These are phyloP conservation scores for Penicillium cinerascens DNA, from an alignment of 495 filamentous ascomycete species.

Conservation along the genomic window DNA sequence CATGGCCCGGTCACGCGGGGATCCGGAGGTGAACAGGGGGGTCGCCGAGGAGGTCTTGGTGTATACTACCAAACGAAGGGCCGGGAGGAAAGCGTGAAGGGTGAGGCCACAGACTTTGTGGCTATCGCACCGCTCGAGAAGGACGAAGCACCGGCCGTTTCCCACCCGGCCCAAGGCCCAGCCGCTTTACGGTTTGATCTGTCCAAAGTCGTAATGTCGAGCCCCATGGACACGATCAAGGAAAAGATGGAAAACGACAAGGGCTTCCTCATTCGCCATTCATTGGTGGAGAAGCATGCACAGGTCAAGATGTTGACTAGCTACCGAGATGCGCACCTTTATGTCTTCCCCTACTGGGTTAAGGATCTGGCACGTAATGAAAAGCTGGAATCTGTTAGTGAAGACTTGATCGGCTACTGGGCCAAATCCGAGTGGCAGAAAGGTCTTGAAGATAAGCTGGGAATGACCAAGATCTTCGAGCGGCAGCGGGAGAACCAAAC, in stretches of 20 bases:
- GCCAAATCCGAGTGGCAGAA: slow-evolving; percentile 89
- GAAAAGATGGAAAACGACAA: slow-evolving; percentile 71
- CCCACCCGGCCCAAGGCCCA: slow-evolving; percentile 45
- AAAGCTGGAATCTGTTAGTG: slow-evolving; percentile 76
- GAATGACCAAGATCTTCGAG: slow-evolving; percentile 62
- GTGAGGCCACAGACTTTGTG: slow-evolving; percentile 87
- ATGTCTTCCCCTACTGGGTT: slow-evolving; percentile 89
- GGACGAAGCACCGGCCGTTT: slow-evolving; percentile 45
- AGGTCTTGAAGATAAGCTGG: slow-evolving; percentile 72
- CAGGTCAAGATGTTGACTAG: slow-evolving; percentile 73
- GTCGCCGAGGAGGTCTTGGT: slow-evolving; percentile 70
- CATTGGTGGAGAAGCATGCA: slow-evolving; percentile 65
- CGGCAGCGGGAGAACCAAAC: slow-evolving; percentile 29
- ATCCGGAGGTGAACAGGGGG: slow-evolving; percentile 50
- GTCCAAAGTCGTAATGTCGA: slow-evolving; percentile 66
- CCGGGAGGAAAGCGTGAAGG: slow-evolving; percentile 67
- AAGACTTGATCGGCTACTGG: slow-evolving; percentile 94
- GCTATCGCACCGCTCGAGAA: slow-evolving; percentile 62
- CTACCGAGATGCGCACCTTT: slow-evolving; percentile 86
- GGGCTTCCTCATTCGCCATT: slow-evolving; percentile 65
- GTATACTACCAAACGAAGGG: slow-evolving; percentile 88
- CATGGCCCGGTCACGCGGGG: slow-evolving; percentile 34
- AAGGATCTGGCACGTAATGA: slow-evolving; percentile 80
- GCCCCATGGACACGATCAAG: slow-evolving; percentile 80
- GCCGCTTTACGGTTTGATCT: slow-evolving; percentile 61